A percentile compares a stretch with the other conserved stretches of the same genome.
phyloP scores from a whole-genome alignment of 345 rosid genomes.

The Eucalyptus cloeziana region DNA sequence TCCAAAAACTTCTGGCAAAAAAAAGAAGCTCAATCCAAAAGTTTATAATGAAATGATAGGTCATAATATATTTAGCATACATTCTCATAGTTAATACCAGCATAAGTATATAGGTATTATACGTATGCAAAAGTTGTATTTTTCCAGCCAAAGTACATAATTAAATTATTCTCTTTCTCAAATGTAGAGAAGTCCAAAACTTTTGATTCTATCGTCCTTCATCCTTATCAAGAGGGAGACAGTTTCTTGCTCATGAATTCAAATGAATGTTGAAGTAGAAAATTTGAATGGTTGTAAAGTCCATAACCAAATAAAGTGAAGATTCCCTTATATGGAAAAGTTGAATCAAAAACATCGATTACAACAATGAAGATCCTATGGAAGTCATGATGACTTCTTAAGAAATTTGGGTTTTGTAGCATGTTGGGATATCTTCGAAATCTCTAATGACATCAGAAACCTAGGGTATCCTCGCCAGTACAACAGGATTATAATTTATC shows the following conservation, averaged over 20 bases:
- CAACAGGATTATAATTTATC: background rate
- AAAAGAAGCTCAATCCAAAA: background rate
- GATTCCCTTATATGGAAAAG: background rate
- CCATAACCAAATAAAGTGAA: background rate
- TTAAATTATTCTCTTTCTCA: background rate
- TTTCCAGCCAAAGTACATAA: background rate
- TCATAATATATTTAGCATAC: background rate
- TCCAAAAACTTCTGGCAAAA: background rate
- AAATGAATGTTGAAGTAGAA: background rate
- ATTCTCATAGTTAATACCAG: background rate
- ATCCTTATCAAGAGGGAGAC: background rate
- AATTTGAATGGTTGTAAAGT: background rate
- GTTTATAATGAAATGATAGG: background rate
- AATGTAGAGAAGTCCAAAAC: background rate
- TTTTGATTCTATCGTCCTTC: background rate
- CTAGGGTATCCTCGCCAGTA: background rate
- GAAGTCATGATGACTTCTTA: background rate
- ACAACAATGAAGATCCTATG: background rate
- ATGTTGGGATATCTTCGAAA: background rate
- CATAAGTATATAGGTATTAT: background rate
- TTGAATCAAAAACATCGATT: background rate
- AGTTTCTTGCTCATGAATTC: background rate
- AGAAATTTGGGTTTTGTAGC: background rate
- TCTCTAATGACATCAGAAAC: background rate
- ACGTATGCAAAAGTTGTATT: background rate